Conservation (phyloP, 2,329 filamentous ascomycete genomes). For the Lasiodiplodia citricola region DNA sequence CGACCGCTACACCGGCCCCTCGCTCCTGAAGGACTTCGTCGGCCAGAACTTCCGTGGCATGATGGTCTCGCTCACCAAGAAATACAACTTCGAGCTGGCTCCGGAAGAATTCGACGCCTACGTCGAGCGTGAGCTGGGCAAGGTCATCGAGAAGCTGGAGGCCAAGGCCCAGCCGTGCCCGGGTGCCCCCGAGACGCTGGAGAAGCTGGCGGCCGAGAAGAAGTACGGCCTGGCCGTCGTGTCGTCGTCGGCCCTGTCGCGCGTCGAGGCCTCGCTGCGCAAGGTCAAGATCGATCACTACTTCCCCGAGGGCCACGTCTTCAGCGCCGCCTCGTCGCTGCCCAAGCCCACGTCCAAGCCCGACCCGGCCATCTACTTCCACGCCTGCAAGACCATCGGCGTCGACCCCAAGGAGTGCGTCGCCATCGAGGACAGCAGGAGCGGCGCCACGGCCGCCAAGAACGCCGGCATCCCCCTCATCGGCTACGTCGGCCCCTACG, state of each 20-base stretch:
- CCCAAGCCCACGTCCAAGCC: slow-evolving; percentile 85
- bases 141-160: slow-evolving; percentile 80
- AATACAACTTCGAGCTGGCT: slow-evolving; percentile 74
- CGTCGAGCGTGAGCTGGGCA: slow-evolving; percentile 78
- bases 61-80: slow-evolving; percentile 76
- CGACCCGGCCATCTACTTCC: slow-evolving; percentile 85
- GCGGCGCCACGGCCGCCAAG: slow-evolving; percentile 76
- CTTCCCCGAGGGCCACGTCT: slow-evolving; percentile 77
- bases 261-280: slow-evolving; percentile 77
- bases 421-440: slow-evolving; percentile 88
- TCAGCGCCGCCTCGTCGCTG: slow-evolving; percentile 81
- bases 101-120: slow-evolving; percentile 74
- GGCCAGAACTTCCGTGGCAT: slow-evolving; percentile 95
- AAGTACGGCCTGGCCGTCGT: slow-evolving; percentile 81
- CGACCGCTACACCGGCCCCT: slow-evolving; percentile 75
- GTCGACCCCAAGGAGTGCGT: slow-evolving; percentile 74
- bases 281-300: slow-evolving; percentile 81
- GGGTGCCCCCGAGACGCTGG: slow-evolving; percentile 71
- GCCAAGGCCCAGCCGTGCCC: slow-evolving; percentile 70
- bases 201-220: slow-evolving; percentile 64
- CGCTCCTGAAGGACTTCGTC: slow-evolving; percentile 84
- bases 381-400: slow-evolving; percentile 75
- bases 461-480: slow-evolving; percentile 80
- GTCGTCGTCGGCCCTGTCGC: slow-evolving; percentile 76
- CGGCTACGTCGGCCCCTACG: slow-evolving; percentile 84